Evolutionary conservation across 305 asterid genomes (phyloP).

Genomic region (Lippia alba): DNA sequence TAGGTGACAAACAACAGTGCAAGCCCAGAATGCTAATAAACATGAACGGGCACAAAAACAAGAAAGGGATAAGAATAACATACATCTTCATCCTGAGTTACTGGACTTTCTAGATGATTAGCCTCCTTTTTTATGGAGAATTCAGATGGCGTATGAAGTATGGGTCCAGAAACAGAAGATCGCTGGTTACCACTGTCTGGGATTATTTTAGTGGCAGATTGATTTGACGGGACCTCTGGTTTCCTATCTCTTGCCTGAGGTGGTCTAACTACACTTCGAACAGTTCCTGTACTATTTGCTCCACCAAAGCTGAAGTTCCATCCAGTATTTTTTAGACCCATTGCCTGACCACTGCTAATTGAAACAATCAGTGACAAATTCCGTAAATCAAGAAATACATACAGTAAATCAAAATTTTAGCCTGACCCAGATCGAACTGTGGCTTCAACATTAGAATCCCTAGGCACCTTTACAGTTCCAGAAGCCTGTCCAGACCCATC

Average conservation of each 20-base stretch:
- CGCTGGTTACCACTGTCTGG: conserved; percentile 52
- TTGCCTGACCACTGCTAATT: conserved; percentile 56
- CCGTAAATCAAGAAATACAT: conserved; percentile 1
- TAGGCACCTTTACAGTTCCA: conserved; percentile 67
- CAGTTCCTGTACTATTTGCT: conserved; percentile 64
- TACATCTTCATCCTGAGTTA: conserved; percentile 55
- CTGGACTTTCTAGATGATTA: conserved; percentile 44
- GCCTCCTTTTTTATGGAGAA: conserved; percentile 46
- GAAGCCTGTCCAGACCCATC: conserved; percentile 61
- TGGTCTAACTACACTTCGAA: conserved; percentile 66
- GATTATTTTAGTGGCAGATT: conserved; percentile 47
- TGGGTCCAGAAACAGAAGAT: conserved; percentile 64
- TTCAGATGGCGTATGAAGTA: conserved; percentile 43
- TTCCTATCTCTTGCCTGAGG: conserved; percentile 78
- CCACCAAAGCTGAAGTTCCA: conserved; percentile 89
- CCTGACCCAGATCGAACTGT: conserved; percentile 53
- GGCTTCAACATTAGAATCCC: conserved; percentile 58
- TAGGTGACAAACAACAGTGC: conserved; percentile 8
- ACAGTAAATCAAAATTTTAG: conserved; percentile 30
- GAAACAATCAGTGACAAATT: conserved; percentile 34
- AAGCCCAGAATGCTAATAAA: conserved; percentile 24
- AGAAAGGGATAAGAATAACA: conserved; percentile 37
- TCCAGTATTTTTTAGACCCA: conserved; percentile 61
- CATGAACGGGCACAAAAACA: conserved; percentile 3
- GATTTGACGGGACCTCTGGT: conserved; percentile 56